Conservation (phyloP, 257 asterid species). For the Nicotiana noctiflora region DNA sequence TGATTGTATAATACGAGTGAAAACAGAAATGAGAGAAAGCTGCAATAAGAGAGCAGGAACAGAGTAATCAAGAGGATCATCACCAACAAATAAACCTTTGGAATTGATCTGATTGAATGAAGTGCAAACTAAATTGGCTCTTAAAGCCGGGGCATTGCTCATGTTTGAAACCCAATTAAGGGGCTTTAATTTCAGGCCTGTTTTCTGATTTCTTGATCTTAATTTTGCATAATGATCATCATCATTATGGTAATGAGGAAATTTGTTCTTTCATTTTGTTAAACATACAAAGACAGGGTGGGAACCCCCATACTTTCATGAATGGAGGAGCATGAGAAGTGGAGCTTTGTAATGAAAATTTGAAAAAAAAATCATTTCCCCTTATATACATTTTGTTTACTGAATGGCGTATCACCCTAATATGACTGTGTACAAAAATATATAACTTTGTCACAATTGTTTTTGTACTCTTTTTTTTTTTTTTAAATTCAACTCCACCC, state of each 20-base stretch:
- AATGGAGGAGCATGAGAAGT: background rate
- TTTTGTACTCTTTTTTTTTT: too few species aligned
- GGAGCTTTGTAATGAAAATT: background rate
- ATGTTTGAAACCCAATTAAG: background rate
- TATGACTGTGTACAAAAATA: too few species aligned
- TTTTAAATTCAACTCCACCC: too few species aligned
- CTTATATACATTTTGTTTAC: too few species aligned
- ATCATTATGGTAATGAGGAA: background rate
- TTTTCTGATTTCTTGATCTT: background rate
- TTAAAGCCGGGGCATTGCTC: background rate
- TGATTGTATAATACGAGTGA: constrained; percentile 40
- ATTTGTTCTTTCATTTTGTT: background rate
- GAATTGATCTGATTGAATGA: constrained; percentile 32
- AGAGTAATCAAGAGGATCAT: constrained; percentile 38
- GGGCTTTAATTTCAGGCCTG: background rate
- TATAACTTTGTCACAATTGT: too few species aligned
- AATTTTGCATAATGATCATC: background rate
- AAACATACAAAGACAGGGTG: background rate
- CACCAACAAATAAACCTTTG: constrained; percentile 30
- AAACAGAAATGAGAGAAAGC: constrained; percentile 44
- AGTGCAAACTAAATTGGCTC: constrained; percentile 25
- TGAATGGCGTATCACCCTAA: too few species aligned
- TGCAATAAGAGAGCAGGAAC: constrained; percentile 47
- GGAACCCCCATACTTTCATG: constrained; percentile 8
- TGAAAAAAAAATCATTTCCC: too few species aligned